Conservation (phyloP, 169 alveolate genomes). For the Babesia caballi region DNA sequence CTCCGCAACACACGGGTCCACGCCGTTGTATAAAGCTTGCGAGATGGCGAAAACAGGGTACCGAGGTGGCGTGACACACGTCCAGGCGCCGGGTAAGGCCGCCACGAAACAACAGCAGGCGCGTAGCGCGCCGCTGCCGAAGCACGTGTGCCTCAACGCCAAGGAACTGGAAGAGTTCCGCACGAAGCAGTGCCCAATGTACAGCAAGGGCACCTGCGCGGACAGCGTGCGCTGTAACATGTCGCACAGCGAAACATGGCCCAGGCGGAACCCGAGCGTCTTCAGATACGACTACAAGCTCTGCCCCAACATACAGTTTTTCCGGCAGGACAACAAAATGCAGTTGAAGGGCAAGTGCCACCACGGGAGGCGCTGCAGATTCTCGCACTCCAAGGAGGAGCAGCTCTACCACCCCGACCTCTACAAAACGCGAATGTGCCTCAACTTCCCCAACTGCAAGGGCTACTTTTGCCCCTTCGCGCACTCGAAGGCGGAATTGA, state of each 20-base stretch:
- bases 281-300: constrained; percentile 62
- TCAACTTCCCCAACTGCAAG: constrained; percentile 78
- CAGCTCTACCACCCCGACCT: constrained; percentile 87
- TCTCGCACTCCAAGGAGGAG: constrained; percentile 89
- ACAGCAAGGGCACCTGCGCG: constrained; percentile 41
- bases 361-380: constrained; percentile 85
- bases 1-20: too few relatives aligned
- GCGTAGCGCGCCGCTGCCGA: not conserved
- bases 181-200: constrained; percentile 55
- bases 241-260: constrained; percentile 70
- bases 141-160: constrained; percentile 51
- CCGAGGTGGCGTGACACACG: not conserved
- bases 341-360: constrained; percentile 74
- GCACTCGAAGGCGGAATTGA: constrained; percentile 81
- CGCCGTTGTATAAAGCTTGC: too few relatives aligned
- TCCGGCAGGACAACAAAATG: constrained; percentile 57
- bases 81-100: not conserved
- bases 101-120: not conserved
- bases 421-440: constrained; percentile 84
- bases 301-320: constrained; percentile 67
- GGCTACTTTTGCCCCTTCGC: constrained; percentile 85
- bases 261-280: constrained; percentile 47
- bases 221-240: constrained; percentile 47
- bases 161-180: constrained; percentile 60
- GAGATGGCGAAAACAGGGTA: not conserved